Evolutionary conservation across 177 flowering plant species (phyloP).

Genomic region (Vitis hybrid): DNA sequence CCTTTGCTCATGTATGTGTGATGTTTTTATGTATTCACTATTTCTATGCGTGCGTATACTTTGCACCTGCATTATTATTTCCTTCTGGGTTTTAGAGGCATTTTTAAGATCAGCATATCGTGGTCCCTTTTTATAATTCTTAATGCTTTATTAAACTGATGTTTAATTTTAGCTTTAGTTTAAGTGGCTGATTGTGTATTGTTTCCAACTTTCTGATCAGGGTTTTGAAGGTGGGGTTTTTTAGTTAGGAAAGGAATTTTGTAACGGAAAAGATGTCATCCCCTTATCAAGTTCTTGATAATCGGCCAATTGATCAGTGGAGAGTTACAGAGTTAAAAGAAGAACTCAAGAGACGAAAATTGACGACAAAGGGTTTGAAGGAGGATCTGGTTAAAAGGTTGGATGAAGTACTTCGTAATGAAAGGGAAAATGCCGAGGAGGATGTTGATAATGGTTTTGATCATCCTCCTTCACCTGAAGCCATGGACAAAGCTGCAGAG

Average conservation of each 20-base stretch:
- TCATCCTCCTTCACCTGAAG: slow-evolving; percentile 20
- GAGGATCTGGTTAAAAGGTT: slow-evolving; percentile 76
- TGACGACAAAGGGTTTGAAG: slow-evolving; percentile 71
- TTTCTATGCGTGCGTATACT: no score
- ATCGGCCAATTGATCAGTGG: slow-evolving; percentile 85
- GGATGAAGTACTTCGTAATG: slow-evolving; percentile 65
- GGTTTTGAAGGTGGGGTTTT: slow-evolving; percentile 20
- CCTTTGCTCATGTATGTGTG: no score
- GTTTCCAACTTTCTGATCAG: slow-evolving; percentile 12
- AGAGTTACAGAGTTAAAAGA: slow-evolving; percentile 89
- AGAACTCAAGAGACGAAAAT: slow-evolving; percentile 79
- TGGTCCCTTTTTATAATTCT: neutral
- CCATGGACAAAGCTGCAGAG: slow-evolving; percentile 16
- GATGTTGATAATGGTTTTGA: slow-evolving; percentile 31
- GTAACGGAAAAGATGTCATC: slow-evolving; percentile 45
- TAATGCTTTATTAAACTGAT: neutral
- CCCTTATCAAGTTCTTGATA: slow-evolving; percentile 58
- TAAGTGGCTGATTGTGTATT: slow-evolving; percentile 1
- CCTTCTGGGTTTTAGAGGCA: no score
- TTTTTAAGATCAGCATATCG: neutral
- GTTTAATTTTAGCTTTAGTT: neutral
- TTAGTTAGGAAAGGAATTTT: slow-evolving; percentile 8
- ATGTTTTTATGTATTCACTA: no score
- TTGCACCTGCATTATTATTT: no score
- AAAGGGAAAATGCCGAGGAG: slow-evolving; percentile 34